Evolutionary conservation across 176 grass and related monocot genomes (phyloP), one percentile per base, ranked within the genome.

Genomic region (Miscanthus lutarioriparius): DNA sequence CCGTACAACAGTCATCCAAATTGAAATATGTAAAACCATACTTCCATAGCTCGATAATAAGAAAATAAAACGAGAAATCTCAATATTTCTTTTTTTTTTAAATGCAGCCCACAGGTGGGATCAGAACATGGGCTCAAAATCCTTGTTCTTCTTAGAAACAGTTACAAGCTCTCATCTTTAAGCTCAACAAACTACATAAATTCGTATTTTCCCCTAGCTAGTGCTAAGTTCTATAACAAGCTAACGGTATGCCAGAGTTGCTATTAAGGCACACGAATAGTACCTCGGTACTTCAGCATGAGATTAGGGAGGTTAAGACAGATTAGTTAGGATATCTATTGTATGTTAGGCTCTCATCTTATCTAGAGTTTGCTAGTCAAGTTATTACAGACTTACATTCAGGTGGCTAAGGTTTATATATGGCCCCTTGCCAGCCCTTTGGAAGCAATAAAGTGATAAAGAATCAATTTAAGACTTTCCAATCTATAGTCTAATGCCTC

Each of bases 131-230:
- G 17, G 40, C 33, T 66, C 23, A 64, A 78, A 63, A 64, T 25
- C 23, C 16, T 27, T 39, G 9, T 66, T 47, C 15, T 64, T 45
- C 17, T 35, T 44, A 79, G 4, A 78, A 63, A 78, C 14, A 78
- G 37, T 25, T 38, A 63, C 12, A 41, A 64, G 37, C 13, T 63
- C 54, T 43, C 56, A 28, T 61, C 54, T 80, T 59, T 56, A 11
- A 56, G 37, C 22, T 4, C 38, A 73, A 40, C 3, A 79, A 72
- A 78, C 5, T 63, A 72, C 76, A 79, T 61, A 7, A 26, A 70
- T 28, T 82, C 33, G 35, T 74, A 5, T 1, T 83, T 83, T 64
- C 59, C 38, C 32, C 62, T 64, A 67, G 33, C 22, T 77, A 80
- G 68, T 61, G 54, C 20, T n/a, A 58, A 58, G 8, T n/a, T n/a